These are phyloP conservation scores for Heteromeles arbutifolia DNA, from an alignment of 306 rosid species.

Conservation along the genomic window DNA sequence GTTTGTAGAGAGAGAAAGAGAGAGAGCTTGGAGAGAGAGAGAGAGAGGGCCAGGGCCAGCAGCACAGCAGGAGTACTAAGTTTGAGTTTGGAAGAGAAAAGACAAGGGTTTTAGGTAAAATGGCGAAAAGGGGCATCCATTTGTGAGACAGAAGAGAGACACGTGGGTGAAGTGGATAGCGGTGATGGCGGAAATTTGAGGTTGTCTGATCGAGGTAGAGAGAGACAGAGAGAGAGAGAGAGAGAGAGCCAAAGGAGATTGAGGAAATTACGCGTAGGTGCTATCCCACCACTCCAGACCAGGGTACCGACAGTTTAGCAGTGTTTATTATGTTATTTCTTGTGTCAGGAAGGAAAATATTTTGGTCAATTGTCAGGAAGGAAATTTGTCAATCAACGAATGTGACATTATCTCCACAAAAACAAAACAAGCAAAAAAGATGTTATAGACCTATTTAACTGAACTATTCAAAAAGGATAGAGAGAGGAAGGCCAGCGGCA, in stretches of 20 bases:
- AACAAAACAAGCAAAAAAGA: no score
- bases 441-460: no score
- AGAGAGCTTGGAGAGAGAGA: background rate
- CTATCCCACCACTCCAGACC: background rate
- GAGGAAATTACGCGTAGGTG: background rate
- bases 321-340: background rate
- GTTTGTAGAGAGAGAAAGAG: background rate
- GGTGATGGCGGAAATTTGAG: slow-evolving; percentile 47
- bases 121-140: background rate
- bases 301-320: background rate
- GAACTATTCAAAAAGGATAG: no score
- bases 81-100: background rate
- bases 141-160: background rate
- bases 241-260: background rate
- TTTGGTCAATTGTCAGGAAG: background rate
- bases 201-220: slow-evolving; percentile 28
- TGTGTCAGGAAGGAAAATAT: background rate
- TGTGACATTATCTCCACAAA: background rate
- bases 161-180: slow-evolving; percentile 36
- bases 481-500: no score
- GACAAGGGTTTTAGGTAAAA: background rate
- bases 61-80: background rate
- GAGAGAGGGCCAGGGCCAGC: background rate
- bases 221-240: background rate
- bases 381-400: background rate